Evolutionary conservation across 495 filamentous ascomycete species (phyloP).

Genomic region (Xylaria intraflava): DNA sequence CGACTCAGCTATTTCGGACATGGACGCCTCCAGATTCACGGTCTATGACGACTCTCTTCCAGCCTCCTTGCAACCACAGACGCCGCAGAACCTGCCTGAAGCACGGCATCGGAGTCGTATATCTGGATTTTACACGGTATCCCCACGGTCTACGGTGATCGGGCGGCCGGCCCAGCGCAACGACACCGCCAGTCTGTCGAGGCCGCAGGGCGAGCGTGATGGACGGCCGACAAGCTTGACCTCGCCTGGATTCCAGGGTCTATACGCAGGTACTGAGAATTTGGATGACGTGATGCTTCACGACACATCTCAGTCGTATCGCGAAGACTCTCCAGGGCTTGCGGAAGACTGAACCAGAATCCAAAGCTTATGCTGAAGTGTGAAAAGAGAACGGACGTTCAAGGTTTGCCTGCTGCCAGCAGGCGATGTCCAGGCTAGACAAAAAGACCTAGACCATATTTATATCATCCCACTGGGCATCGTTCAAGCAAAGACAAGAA

Average conservation of each 20-base stretch:
- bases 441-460: not conserved
- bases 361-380: not conserved
- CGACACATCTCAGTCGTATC: slow-evolving; percentile 16
- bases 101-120: slow-evolving; percentile 43
- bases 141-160: slow-evolving; percentile 17
- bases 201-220: not conserved
- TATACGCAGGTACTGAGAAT: slow-evolving; percentile 45
- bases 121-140: slow-evolving; percentile 41
- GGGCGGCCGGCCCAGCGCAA: slow-evolving; percentile 1
- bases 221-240: slow-evolving; percentile 30
- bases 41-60: slow-evolving; percentile 49
- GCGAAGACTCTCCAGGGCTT: slow-evolving; percentile 1
- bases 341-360: slow-evolving; percentile 9
- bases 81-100: slow-evolving; percentile 48
- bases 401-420: not conserved
- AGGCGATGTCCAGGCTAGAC: not conserved
- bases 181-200: not conserved
- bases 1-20: not conserved
- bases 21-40: slow-evolving; percentile 20
- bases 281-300: slow-evolving; percentile 34
- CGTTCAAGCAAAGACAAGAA: not conserved
- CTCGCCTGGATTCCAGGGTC: slow-evolving; percentile 34
- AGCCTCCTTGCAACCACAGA: slow-evolving; percentile 48
- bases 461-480: not conserved
- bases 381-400: not conserved